Evolutionary conservation across 768 basidiomycete species (phyloP).

Genomic region (Ephemerocybe angulata): DNA sequence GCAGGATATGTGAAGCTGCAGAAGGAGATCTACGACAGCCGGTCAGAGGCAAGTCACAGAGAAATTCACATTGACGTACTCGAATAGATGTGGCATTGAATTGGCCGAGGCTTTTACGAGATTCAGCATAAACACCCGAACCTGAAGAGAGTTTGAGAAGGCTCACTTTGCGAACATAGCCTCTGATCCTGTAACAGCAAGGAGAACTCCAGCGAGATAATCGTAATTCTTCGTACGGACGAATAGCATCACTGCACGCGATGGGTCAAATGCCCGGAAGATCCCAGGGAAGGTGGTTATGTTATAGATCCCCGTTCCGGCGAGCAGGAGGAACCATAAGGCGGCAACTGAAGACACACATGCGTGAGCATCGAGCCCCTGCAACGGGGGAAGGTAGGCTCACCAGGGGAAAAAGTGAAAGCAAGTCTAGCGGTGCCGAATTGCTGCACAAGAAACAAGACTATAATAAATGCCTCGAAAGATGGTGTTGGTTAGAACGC

Average conservation of each 20-base stretch:
- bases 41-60: not conserved
- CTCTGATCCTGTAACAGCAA: conserved; percentile 69
- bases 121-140: not conserved
- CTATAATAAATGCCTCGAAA: conserved; percentile 47
- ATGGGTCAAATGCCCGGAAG: conserved; percentile 60
- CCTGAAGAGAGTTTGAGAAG: not conserved
- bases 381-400: conserved; percentile 10
- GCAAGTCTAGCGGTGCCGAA: conserved; percentile 56
- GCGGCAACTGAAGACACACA: conserved; percentile 40
- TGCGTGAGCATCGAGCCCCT: not conserved
- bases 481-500: not conserved
- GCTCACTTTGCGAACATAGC: conserved; percentile 64
- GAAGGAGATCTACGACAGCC: conserved; percentile 44
- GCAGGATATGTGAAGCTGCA: conserved; percentile 52
- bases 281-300: conserved; percentile 47
- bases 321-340: conserved; percentile 50
- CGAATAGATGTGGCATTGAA: conserved; percentile 62
- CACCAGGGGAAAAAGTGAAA: conserved; percentile 53
- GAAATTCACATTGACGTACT: conserved; percentile 22
- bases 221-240: conserved; percentile 62
- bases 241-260: conserved; percentile 57
- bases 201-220: conserved; percentile 57
- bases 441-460: conserved; percentile 55
- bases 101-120: conserved; percentile 50
- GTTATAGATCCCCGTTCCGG: conserved; percentile 49